Percentiles rank a stretch among this genome's conserved stretches.
phyloP scores from a whole-genome alignment of 371 early-diverging fungal species.

The Zopfochytrium polystomum region DNA sequence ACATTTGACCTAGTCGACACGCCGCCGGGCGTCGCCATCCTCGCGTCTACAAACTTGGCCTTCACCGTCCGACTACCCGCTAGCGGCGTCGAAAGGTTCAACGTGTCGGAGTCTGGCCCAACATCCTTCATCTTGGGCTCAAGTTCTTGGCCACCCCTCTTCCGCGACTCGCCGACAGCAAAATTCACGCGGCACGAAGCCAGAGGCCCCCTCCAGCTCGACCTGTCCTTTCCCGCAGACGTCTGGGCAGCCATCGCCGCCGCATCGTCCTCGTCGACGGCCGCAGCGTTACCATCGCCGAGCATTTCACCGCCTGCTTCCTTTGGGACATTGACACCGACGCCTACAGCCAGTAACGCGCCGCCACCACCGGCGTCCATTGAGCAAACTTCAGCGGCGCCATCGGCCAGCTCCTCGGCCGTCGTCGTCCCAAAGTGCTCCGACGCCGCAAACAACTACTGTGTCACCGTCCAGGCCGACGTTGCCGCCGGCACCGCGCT shows the following conservation, averaged over 20 bases:
- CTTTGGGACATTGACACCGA: neutral
- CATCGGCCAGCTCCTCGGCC: too few relatives aligned
- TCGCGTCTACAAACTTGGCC: neutral
- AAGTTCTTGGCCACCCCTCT: too few relatives aligned
- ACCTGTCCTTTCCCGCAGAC: too few relatives aligned
- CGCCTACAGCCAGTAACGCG: neutral
- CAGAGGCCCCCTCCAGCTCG: too few relatives aligned
- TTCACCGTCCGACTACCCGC: neutral
- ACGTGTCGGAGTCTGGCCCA: neutral
- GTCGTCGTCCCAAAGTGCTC: too few relatives aligned
- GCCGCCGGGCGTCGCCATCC: conserved; percentile 1
- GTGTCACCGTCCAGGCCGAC: neutral
- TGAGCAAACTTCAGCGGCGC: too few relatives aligned
- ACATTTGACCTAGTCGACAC: neutral
- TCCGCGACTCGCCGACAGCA: too few relatives aligned
- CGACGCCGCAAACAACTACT: neutral
- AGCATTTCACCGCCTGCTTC: too few relatives aligned
- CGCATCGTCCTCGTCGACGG: too few relatives aligned
- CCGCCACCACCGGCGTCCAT: neutral
- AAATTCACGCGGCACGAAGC: too few relatives aligned
- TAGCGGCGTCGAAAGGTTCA: neutral
- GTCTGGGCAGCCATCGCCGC: too few relatives aligned
- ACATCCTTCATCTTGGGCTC: conserved; percentile 4
- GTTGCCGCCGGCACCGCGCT: neutral
- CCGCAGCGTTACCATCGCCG: too few relatives aligned